A percentile compares a stretch with the other conserved stretches of the same genome.
phyloP scores from a whole-genome alignment of 2,329 filamentous ascomycete species.

The Botryotinia narcissicola region DNA sequence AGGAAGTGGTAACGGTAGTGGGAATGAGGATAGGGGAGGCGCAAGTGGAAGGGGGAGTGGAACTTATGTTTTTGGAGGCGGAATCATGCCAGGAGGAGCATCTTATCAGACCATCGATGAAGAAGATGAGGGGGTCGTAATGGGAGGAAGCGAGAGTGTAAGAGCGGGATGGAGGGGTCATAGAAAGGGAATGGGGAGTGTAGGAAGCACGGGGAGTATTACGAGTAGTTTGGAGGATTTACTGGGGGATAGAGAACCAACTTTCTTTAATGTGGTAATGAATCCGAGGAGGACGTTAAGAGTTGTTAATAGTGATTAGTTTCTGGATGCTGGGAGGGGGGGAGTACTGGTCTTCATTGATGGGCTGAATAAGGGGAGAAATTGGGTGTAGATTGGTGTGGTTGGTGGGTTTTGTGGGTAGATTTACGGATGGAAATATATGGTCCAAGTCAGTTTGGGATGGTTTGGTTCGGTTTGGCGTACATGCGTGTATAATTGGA shows the following conservation, averaged over 20 bases:
- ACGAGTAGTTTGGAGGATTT: conserved; percentile 52
- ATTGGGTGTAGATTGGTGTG: neutral
- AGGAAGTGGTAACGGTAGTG: conserved; percentile 15
- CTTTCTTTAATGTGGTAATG: conserved; percentile 67
- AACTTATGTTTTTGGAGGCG: conserved; percentile 27
- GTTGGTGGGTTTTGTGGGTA: neutral
- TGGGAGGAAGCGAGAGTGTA: conserved; percentile 20
- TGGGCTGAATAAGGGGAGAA: neutral
- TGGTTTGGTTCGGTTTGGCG: neutral
- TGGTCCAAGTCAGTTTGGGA: neutral
- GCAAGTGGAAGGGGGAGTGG: neutral
- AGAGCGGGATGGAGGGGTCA: conserved; percentile 38
- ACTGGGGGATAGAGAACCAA: conserved; percentile 62
- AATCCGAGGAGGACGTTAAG: conserved; percentile 66
- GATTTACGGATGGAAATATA: neutral
- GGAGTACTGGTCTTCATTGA: neutral
- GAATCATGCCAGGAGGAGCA: conserved; percentile 27
- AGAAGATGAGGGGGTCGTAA: conserved; percentile 30
- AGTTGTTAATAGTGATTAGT: conserved; percentile 56
- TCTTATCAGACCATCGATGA: conserved; percentile 34
- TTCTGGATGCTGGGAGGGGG: neutral
- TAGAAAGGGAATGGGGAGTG: neutral
- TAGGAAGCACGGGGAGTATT: conserved; percentile 32
- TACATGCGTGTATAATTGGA: neutral
- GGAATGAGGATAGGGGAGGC: conserved; percentile 1